Conservation (phyloP, 2,329 filamentous ascomycete genomes). For the Penicillium sp. region DNA sequence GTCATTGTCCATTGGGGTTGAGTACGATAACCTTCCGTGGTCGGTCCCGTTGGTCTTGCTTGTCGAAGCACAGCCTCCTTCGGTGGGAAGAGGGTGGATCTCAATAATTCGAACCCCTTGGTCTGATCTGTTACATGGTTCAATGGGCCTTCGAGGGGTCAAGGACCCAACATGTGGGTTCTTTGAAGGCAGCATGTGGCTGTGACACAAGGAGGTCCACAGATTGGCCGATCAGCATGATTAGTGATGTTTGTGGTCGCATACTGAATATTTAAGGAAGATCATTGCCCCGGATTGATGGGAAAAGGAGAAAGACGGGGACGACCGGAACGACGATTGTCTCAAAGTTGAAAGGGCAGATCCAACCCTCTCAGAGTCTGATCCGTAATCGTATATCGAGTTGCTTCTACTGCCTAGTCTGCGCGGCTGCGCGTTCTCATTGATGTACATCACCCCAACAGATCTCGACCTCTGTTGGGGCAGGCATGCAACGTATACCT, state of each 20-base stretch:
- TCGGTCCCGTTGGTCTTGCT: neutral
- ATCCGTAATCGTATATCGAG: too few relatives aligned
- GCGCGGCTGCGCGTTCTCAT: too few relatives aligned
- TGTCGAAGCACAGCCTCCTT: neutral
- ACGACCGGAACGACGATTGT: too few relatives aligned
- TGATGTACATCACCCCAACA: too few relatives aligned
- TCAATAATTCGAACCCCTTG: too few relatives aligned
- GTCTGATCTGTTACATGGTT: neutral
- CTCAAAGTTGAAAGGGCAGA: too few relatives aligned
- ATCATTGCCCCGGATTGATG: too few relatives aligned
- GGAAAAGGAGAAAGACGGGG: neutral
- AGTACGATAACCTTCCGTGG: neutral
- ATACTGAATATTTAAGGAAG: neutral
- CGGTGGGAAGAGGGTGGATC: neutral
- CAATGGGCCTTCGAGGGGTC: neutral
- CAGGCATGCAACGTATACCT: too few relatives aligned
- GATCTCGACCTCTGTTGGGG: too few relatives aligned
- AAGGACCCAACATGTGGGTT: neutral
- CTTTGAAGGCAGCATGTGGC: neutral
- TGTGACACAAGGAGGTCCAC: neutral
- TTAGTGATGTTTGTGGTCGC: neutral
- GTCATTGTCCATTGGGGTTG: neutral
- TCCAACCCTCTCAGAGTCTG: too few relatives aligned
- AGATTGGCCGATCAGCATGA: neutral
- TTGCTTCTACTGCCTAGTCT: too few relatives aligned